Evolutionary conservation across 176 grass and related monocot species (phyloP).

Genomic region (Carex kokanica): DNA sequence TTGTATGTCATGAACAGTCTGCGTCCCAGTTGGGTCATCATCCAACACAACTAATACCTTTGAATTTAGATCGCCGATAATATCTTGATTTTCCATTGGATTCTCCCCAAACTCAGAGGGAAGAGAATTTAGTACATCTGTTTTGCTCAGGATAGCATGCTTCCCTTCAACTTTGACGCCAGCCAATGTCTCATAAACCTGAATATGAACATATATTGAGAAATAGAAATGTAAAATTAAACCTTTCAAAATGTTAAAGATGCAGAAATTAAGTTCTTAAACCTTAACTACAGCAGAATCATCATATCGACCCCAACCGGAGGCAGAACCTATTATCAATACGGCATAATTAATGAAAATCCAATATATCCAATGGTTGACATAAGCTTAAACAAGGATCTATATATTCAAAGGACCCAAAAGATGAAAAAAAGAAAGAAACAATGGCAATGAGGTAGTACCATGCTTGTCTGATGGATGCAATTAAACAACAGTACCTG

Average conservation of each 20-base stretch:
- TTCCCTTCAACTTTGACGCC: conserved; percentile 92
- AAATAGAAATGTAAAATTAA: neutral
- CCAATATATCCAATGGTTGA: neutral
- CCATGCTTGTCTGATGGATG: neutral
- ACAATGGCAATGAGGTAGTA: conserved; percentile 6
- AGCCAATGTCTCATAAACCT: conserved; percentile 94
- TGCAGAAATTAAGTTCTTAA: conserved; percentile 4
- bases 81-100: conserved; percentile 55
- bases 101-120: conserved; percentile 75
- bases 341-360: conserved; percentile 23
- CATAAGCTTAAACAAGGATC: conserved; percentile 17
- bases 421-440: neutral
- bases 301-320: conserved; percentile 82
- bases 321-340: conserved; percentile 70
- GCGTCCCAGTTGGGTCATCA: conserved; percentile 96
- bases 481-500: conserved; percentile 43
- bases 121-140: conserved; percentile 59
- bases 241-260: conserved; percentile 6
- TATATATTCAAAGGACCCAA: neutral
- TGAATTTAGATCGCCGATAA: conserved; percentile 46
- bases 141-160: conserved; percentile 56
- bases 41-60: conserved; percentile 90
- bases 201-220: conserved; percentile 17
- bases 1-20: conserved; percentile 96
- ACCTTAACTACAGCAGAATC: conserved; percentile 95